phyloP scores from a whole-genome alignment of 176 grass and related monocot genomes.

The Zea luxurians region DNA sequence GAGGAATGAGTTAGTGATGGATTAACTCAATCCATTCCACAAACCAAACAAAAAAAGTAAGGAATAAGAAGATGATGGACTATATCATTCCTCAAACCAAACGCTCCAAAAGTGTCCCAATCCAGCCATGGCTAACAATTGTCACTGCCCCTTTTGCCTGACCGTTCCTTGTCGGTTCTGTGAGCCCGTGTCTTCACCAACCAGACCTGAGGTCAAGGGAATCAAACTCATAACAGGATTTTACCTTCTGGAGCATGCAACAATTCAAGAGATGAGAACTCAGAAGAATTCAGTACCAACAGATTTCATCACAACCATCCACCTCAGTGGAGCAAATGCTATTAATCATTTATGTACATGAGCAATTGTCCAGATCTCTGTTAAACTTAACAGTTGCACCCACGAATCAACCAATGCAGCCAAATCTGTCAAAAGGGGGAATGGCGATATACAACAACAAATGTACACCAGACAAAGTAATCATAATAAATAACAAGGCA shows the following conservation, averaged over 20 bases:
- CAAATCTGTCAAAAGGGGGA: constrained; percentile 31
- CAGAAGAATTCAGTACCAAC: neutral
- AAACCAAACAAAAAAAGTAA: too few relatives aligned
- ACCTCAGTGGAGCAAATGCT: constrained; percentile 21
- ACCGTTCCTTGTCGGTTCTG: neutral
- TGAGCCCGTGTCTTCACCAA: neutral
- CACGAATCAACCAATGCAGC: constrained; percentile 41
- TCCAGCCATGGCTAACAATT: too few relatives aligned
- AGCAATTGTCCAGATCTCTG: constrained; percentile 30
- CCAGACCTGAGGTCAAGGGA: neutral
- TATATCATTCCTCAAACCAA: too few relatives aligned
- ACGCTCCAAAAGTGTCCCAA: too few relatives aligned
- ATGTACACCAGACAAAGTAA: constrained; percentile 47
- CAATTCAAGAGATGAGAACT: neutral
- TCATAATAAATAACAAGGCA: neutral
- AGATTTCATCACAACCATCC: neutral
- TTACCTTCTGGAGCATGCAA: neutral
- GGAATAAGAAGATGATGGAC: too few relatives aligned
- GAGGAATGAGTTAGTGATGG: too few relatives aligned
- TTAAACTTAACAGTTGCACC: constrained; percentile 15
- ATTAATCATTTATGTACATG: constrained; percentile 48
- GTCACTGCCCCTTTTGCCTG: too few relatives aligned
- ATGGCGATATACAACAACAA: constrained; percentile 50
- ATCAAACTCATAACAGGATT: neutral
- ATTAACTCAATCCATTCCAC: too few relatives aligned